Percentiles rank a stretch among this genome's conserved stretches.
These are phyloP conservation scores for Jamesozyma hellenica DNA, from an alignment of 805 yeast species.

Conservation along the genomic window DNA sequence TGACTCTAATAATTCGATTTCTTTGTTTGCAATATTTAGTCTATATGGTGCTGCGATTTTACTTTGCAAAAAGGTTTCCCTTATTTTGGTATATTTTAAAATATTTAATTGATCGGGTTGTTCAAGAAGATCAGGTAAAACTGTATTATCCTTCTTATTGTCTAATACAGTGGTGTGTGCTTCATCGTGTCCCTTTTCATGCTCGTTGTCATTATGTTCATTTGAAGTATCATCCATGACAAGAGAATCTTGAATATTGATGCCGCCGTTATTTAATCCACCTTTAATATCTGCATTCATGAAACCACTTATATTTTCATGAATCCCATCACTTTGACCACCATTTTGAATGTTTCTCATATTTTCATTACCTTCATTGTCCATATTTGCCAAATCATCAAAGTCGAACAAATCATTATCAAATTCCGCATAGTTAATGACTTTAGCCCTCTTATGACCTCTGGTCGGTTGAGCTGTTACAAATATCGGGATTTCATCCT, in stretches of 20 bases:
- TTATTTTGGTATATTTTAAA: conserved; percentile 26
- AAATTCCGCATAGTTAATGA: conserved; percentile 74
- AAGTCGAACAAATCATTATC: conserved; percentile 55
- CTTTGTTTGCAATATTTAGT: conserved; percentile 10
- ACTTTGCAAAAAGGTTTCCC: conserved; percentile 29
- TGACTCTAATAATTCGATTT: neutral
- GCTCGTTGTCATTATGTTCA: neutral
- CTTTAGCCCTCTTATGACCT: conserved; percentile 63
- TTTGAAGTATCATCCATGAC: neutral
- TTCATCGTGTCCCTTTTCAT: conserved; percentile 4
- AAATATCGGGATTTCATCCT: conserved; percentile 55
- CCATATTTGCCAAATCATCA: conserved; percentile 12
- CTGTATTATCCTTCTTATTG: conserved; percentile 5
- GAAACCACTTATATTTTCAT: neutral
- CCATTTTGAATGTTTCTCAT: conserved; percentile 2
- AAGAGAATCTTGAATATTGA: neutral
- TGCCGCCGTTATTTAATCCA: neutral
- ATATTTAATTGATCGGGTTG: conserved; percentile 24
- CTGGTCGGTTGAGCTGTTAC: conserved; percentile 69
- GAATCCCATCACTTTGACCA: neutral
- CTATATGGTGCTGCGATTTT: conserved; percentile 25
- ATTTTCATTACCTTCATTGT: conserved; percentile 5
- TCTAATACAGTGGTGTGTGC: conserved; percentile 1
- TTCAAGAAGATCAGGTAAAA: conserved; percentile 24
- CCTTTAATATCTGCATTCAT: neutral